phyloP scores from a whole-genome alignment of 345 rosid genomes.

The Mercurialis annua region DNA sequence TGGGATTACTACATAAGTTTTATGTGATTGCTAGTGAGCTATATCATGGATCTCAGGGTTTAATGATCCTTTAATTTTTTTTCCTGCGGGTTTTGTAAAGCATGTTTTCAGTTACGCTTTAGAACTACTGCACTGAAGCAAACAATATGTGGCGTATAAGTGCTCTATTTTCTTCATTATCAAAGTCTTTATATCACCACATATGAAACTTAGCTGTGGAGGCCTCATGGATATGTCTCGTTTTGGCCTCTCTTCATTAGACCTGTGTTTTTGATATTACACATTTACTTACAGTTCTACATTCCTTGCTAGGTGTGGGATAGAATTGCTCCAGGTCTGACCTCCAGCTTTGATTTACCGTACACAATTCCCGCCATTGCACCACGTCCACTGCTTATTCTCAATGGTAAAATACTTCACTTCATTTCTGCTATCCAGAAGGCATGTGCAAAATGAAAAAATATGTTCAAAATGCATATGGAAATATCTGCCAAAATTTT shows the following conservation, averaged over 20 bases:
- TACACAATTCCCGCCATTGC: conserved; percentile 63
- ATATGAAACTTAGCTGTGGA: too few relatives aligned
- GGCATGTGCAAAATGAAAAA: neutral
- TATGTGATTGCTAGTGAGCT: neutral
- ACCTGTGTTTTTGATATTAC: neutral
- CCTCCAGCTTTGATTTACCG: conserved; percentile 68
- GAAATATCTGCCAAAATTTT: neutral
- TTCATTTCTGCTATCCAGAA: neutral
- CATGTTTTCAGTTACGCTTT: neutral
- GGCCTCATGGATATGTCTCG: too few relatives aligned
- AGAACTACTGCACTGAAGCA: conserved; percentile 2
- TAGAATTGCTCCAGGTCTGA: conserved; percentile 86
- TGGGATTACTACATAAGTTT: neutral
- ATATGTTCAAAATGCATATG: neutral
- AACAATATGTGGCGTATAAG: neutral
- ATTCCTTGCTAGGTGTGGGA: conserved; percentile 66
- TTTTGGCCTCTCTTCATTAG: too few relatives aligned
- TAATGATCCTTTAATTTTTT: neutral
- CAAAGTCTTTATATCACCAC: neutral
- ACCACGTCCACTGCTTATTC: conserved; percentile 65
- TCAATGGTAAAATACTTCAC: conserved; percentile 46
- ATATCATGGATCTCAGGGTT: neutral
- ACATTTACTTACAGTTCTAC: conserved; percentile 10
- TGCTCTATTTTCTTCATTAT: conserved; percentile 1
- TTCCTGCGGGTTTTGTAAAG: neutral